phyloP scores from a whole-genome alignment of 768 basidiomycete species.

The Lentinula boryana region DNA sequence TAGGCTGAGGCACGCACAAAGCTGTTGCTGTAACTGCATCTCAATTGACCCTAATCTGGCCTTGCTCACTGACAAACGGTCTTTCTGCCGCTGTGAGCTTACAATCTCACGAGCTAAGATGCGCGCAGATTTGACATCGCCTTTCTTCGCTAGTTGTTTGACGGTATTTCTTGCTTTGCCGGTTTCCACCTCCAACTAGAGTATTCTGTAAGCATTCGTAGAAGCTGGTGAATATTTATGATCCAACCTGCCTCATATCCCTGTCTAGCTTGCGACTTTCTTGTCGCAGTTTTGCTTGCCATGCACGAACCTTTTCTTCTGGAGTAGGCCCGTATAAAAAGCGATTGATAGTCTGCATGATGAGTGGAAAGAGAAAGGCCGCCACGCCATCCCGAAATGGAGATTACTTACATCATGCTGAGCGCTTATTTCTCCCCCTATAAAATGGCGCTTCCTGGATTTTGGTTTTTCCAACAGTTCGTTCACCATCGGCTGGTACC shows the following conservation, averaged over 20 bases:
- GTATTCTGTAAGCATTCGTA: constrained; percentile 7
- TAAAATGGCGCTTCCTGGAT: neutral
- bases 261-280: constrained; percentile 83
- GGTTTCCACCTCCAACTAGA: constrained; percentile 76
- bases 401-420: neutral
- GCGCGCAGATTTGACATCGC: constrained; percentile 88
- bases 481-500: constrained; percentile 5
- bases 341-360: constrained; percentile 84
- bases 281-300: constrained; percentile 82
- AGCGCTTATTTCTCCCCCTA: neutral
- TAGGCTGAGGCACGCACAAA: constrained; percentile 52
- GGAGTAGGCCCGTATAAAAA: constrained; percentile 96
- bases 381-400: neutral
- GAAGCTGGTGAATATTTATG: constrained; percentile 6
- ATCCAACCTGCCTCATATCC: constrained; percentile 90
- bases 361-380: neutral
- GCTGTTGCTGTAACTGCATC: constrained; percentile 84
- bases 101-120: constrained; percentile 95
- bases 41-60: constrained; percentile 88
- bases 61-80: constrained; percentile 87
- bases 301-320: constrained; percentile 87
- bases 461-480: neutral
- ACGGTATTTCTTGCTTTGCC: constrained; percentile 75
- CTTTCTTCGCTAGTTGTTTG: constrained; percentile 86
- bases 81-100: constrained; percentile 90